These are phyloP conservation scores for Phytophthora sp. DNA, from an alignment of 352 stramenopile genomes.

Conservation along the genomic window DNA sequence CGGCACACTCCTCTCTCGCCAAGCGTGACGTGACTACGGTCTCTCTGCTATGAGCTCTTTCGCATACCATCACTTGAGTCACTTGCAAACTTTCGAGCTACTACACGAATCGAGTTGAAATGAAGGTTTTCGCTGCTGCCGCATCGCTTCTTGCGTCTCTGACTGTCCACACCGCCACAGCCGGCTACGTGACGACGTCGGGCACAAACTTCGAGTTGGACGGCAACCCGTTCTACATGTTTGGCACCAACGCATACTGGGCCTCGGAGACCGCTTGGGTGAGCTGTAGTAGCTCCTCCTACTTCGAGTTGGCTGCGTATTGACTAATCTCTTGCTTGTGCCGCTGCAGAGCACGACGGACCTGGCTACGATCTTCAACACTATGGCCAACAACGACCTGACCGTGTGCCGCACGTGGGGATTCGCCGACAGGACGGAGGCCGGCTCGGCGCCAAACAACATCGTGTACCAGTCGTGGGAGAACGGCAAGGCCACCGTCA, in stretches of 20 bases:
- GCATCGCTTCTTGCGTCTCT: conserved; percentile 17
- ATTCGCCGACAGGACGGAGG: conserved; percentile 30
- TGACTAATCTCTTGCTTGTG: neutral
- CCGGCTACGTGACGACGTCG: conserved; percentile 39
- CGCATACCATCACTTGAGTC: conserved; percentile 15
- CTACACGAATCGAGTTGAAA: conserved; percentile 12
- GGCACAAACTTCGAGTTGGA: conserved; percentile 32
- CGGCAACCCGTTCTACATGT: conserved; percentile 38
- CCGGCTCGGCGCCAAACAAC: conserved; percentile 26
- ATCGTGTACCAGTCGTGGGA: conserved; percentile 43
- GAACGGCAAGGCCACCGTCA: conserved; percentile 30
- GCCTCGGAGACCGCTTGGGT: conserved; percentile 38
- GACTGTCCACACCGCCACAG: conserved; percentile 9
- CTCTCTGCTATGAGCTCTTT: too few relatives aligned
- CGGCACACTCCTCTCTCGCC: too few relatives aligned
- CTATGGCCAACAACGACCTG: conserved; percentile 38
- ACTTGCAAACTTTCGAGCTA: conserved; percentile 29
- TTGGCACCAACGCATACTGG: conserved; percentile 43
- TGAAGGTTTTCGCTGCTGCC: conserved; percentile 33
- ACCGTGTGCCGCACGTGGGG: conserved; percentile 36
- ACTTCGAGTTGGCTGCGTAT: too few relatives aligned
- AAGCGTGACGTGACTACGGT: too few relatives aligned
- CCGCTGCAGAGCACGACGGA: conserved; percentile 31
- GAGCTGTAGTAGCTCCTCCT: too few relatives aligned
- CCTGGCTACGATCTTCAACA: conserved; percentile 33